Conservation (phyloP, 768 basidiomycete species). For the Galerina sulciceps region DNA sequence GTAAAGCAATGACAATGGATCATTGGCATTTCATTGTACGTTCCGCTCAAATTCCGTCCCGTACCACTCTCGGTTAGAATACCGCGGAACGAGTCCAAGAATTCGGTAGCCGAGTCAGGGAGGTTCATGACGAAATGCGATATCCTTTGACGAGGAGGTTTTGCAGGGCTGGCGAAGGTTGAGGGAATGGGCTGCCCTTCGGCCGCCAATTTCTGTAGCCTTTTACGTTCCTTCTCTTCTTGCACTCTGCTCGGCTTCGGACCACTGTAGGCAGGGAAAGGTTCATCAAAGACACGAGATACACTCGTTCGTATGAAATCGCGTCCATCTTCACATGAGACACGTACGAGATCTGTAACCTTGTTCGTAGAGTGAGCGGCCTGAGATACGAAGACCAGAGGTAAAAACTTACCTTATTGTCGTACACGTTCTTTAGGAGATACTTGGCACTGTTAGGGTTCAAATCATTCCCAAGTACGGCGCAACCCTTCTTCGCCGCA, state of each 20-base stretch:
- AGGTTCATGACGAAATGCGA: conserved; percentile 98
- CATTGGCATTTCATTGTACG: conserved; percentile 77
- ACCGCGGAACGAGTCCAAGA: conserved; percentile 88
- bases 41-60: conserved; percentile 41
- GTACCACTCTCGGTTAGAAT: conserved; percentile 46
- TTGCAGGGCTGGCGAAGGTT: conserved; percentile 12
- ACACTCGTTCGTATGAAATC: conserved; percentile 77
- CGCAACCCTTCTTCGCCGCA: conserved; percentile 89
- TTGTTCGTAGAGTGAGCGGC: conserved; percentile 28
- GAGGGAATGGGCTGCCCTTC: conserved; percentile 16
- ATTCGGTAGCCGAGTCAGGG: conserved; percentile 88
- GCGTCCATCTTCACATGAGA: conserved; percentile 84
- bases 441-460: conserved; percentile 89
- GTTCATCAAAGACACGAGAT: conserved; percentile 56
- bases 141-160: conserved; percentile 56
- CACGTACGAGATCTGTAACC: conserved; percentile 73
- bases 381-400: conserved; percentile 2
- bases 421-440: conserved; percentile 67
- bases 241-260: conserved; percentile 52
- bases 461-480: conserved; percentile 90
- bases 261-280: conserved; percentile 65
- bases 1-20: conserved; percentile 98
- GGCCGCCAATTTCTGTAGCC: conserved; percentile 30
- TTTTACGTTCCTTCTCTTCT: conserved; percentile 43
- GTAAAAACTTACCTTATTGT: conserved; percentile 66